Evolutionary conservation across 371 early-diverging fungal species (phyloP).

Genomic region (Zychaea mexicana): DNA sequence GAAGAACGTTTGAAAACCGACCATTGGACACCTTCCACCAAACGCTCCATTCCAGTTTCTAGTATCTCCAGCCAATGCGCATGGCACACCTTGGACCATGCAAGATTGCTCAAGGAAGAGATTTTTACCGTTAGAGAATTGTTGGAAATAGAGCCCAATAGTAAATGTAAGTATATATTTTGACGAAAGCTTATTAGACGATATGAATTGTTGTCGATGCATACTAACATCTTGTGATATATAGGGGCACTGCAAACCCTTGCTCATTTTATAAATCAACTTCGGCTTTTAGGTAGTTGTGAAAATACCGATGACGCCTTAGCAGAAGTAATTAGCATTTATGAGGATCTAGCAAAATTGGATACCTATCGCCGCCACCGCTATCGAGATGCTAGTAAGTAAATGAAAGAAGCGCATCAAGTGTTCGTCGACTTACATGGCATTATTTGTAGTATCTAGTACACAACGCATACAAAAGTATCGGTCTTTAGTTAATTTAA

Average conservation of each 20-base stretch:
- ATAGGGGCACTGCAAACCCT: conserved; percentile 59
- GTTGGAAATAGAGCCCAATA: conserved; percentile 84
- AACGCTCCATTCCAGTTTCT: neutral
- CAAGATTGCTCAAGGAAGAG: conserved; percentile 57
- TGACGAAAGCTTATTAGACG: conserved; percentile 10
- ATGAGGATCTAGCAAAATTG: conserved; percentile 53
- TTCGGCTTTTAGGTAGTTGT: conserved; percentile 21
- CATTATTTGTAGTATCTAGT: too few species aligned
- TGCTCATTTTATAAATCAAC: conserved; percentile 46
- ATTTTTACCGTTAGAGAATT: conserved; percentile 74
- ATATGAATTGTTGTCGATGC: neutral
- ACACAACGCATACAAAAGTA: neutral
- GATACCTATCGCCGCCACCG: conserved; percentile 64
- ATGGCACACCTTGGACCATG: conserved; percentile 48
- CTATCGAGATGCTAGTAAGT: conserved; percentile 68
- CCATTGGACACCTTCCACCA: neutral
- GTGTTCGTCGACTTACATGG: too few species aligned
- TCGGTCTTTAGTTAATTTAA: neutral
- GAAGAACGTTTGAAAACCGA: neutral
- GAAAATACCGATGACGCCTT: conserved; percentile 29
- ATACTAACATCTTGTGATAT: neutral
- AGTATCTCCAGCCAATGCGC: neutral
- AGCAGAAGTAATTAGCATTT: conserved; percentile 51
- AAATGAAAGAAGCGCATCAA: too few species aligned
- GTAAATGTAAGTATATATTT: conserved; percentile 69